Base-by-base conservation (phyloP, 345 rosid genomes). In the Brassica juncea region DNA sequence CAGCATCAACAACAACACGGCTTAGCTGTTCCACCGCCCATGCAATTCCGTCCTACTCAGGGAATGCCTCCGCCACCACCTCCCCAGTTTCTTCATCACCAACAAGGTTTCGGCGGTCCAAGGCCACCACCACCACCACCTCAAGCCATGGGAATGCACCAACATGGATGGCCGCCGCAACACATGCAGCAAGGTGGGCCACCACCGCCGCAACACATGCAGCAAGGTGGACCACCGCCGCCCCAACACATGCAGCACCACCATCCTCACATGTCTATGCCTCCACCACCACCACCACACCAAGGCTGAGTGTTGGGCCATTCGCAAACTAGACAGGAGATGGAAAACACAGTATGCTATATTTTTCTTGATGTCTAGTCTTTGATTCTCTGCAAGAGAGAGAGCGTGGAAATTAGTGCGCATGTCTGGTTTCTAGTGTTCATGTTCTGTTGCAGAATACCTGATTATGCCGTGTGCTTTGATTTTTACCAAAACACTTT, bases 61-160 rank as follows among this genome's bases (percentile, higher is more conserved):
- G 90, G 85, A 77, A 86, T 89, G 92, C 95, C 86, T 0, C 93
- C 86, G 0, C 96, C 93, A 0, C 97, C 90, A 12, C 87, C 87
- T 39, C 91, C 84, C 0, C 82, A 78, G 42, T 73, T 64, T 70
- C 75, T 39, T 52, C 81, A 77, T 42, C 74, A 76, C 30, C 77
- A 86, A 74, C 80, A 70, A 16, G 83, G 75, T 64, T 76, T 68
- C 4, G 79, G 67, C 65, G 77, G 85, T 68, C 82, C 62, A 49
- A 89, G 93, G 68, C 93, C 90, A 0, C 97, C 91, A 30, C 93
- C 91, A 0, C 97, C 92, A 30, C 97, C 93, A 16, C 97, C 93
- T 34, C 97, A 84, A 81, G 91, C 83, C 64, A 86, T 91, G 93
- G 94, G 90, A 65, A 89, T 92, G 91, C 97, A 82, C 25, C 90